phyloP scores from a whole-genome alignment of 805 yeast species.

The Hagleromyces aurorensis region DNA sequence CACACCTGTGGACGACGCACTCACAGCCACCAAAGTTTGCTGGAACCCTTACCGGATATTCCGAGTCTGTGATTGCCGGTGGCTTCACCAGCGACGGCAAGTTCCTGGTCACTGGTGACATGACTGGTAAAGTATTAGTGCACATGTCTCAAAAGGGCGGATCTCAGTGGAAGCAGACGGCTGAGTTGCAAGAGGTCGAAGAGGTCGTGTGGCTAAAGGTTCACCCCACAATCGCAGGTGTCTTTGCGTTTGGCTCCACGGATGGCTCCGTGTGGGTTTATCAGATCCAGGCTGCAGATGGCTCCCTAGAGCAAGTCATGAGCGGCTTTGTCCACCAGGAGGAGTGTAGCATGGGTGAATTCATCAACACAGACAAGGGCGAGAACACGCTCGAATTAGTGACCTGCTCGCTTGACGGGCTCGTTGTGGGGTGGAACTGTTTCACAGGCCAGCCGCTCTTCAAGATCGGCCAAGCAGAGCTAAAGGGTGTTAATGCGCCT shows the following conservation, averaged over 20 bases:
- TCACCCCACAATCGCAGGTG: conserved; percentile 64
- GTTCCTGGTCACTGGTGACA: conserved; percentile 81
- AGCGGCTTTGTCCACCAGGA: conserved; percentile 72
- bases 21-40: conserved; percentile 76
- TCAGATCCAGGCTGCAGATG: conserved; percentile 46
- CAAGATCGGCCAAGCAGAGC: conserved; percentile 55
- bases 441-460: conserved; percentile 65
- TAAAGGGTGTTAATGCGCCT: conserved; percentile 72
- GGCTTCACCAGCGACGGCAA: conserved; percentile 80
- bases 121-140: conserved; percentile 80
- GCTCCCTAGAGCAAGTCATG: conserved; percentile 61
- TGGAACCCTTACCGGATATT: conserved; percentile 69
- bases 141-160: conserved; percentile 69
- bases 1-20: conserved; percentile 88
- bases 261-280: conserved; percentile 96
- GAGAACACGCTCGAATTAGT: conserved; percentile 58
- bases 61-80: conserved; percentile 80
- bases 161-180: conserved; percentile 68
- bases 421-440: conserved; percentile 84
- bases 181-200: conserved; percentile 75
- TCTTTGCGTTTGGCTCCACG: conserved; percentile 85
- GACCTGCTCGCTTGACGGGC: conserved; percentile 78
- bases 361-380: conserved; percentile 48
- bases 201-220: conserved; percentile 78
- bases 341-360: conserved; percentile 75